A percentile compares a stretch with the other conserved stretches of the same genome.
These are phyloP conservation scores for Babesia bovis DNA, from an alignment of 169 alveolate species.

Conservation along the genomic window DNA sequence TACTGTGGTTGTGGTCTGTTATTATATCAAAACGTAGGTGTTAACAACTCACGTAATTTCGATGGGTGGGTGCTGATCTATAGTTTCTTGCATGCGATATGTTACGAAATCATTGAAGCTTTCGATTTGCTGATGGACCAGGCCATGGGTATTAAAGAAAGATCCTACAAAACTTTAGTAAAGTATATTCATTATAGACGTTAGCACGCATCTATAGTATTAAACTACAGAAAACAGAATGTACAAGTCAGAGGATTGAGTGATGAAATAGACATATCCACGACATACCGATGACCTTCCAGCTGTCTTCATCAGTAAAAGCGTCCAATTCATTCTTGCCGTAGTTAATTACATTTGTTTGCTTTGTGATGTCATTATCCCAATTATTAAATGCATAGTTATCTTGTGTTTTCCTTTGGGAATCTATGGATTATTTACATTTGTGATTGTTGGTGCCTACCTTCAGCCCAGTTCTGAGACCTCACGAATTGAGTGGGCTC, in stretches of 20 bases:
- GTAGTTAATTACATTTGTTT: slow-evolving; percentile 9
- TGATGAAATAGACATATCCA: neutral
- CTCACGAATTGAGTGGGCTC: slow-evolving; percentile 33
- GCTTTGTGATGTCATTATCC: neutral
- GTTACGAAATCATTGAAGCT: slow-evolving; percentile 94
- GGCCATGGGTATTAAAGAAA: slow-evolving; percentile 86
- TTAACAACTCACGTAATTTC: slow-evolving; percentile 74
- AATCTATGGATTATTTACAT: neutral
- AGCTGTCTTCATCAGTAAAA: slow-evolving; percentile 66
- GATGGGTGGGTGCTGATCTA: slow-evolving; percentile 92
- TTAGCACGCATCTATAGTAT: neutral
- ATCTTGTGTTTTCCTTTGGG: neutral
- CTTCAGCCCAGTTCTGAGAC: slow-evolving; percentile 13
- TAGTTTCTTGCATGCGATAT: slow-evolving; percentile 92
- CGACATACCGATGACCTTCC: slow-evolving; percentile 69
- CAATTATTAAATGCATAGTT: neutral
- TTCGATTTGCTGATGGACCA: slow-evolving; percentile 95
- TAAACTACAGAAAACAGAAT: neutral
- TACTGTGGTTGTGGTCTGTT: slow-evolving; percentile 87
- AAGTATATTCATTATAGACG: neutral
- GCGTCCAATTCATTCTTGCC: slow-evolving; percentile 36
- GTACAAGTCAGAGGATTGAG: neutral
- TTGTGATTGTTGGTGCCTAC: slow-evolving; percentile 3
- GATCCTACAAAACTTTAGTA: slow-evolving; percentile 73
- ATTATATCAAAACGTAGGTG: neutral